Conservation (phyloP, 1,139 yeast species). For the Kodamaea sp. region DNA sequence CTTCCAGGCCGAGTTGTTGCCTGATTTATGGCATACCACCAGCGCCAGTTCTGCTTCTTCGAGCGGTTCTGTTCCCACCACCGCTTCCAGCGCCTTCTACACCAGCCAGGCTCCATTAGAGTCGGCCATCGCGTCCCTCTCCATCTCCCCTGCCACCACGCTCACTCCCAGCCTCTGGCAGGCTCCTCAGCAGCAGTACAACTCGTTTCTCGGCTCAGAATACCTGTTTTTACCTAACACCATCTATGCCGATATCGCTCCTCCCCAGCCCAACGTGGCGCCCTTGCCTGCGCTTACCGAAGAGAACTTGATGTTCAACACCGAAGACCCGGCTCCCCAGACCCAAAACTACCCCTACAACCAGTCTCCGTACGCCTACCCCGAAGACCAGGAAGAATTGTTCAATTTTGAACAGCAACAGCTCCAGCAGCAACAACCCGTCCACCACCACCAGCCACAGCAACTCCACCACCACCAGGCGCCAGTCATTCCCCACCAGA, state of each 20-base stretch:
- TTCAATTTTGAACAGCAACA: conserved; percentile 27
- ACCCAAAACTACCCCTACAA: conserved; percentile 1
- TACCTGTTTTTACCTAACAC: conserved; percentile 23
- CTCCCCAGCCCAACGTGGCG: neutral
- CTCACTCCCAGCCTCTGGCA: conserved; percentile 1
- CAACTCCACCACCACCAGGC: conserved; percentile 4
- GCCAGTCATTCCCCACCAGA: neutral
- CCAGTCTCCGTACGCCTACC: conserved; percentile 9
- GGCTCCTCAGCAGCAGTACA: conserved; percentile 1
- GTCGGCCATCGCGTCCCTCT: neutral
- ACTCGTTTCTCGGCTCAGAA: conserved; percentile 17
- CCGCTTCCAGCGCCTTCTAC: conserved; percentile 4
- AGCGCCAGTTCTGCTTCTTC: conserved; percentile 9
- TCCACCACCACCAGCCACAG: conserved; percentile 5
- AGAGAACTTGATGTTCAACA: conserved; percentile 19
- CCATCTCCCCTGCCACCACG: conserved; percentile 1
- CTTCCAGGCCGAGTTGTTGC: conserved; percentile 30
- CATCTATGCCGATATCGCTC: conserved; percentile 12
- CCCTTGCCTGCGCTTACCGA: conserved; percentile 23
- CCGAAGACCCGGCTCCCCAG: conserved; percentile 6
- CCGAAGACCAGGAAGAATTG: conserved; percentile 22
- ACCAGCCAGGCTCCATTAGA: too few relatives aligned
- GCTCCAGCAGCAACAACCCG: conserved; percentile 7
- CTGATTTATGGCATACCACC: conserved; percentile 37
- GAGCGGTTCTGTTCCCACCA: conserved; percentile 5